Conservation (phyloP, 768 basidiomycete species). For the Pisolithus marmoratus region DNA sequence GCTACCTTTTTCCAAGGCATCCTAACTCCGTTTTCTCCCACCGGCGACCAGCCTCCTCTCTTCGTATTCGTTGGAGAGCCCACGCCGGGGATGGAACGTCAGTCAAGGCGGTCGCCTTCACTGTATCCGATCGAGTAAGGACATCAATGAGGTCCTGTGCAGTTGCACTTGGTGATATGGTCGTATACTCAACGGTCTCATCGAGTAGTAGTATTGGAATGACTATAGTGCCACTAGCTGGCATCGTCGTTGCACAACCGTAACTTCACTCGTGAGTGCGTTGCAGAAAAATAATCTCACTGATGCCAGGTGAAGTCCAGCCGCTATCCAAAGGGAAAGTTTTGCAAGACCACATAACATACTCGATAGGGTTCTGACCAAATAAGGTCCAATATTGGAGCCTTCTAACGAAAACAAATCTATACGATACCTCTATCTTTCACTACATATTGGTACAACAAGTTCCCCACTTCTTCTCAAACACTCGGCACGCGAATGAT, state of each 20-base stretch:
- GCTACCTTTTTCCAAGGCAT: slow-evolving; percentile 58
- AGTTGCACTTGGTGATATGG: slow-evolving; percentile 46
- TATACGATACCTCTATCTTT: too few relatives aligned
- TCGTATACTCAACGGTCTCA: slow-evolving; percentile 58
- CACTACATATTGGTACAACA: too few relatives aligned
- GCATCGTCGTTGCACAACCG: slow-evolving; percentile 27
- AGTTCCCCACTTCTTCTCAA: too few relatives aligned
- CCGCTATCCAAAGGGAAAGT: too few relatives aligned
- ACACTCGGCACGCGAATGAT: slow-evolving; percentile 12
- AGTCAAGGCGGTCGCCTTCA: slow-evolving; percentile 50
- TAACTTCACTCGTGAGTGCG: too few relatives aligned
- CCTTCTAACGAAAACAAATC: too few relatives aligned
- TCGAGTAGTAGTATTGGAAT: slow-evolving; percentile 56
- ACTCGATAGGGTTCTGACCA: too few relatives aligned
- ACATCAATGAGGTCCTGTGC: slow-evolving; percentile 55
- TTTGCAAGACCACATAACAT: too few relatives aligned
- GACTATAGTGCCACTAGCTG: slow-evolving; percentile 36
- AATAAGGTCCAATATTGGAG: too few relatives aligned
- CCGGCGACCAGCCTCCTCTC: slow-evolving; percentile 49
- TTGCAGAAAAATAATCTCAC: too few relatives aligned
- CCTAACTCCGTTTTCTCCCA: slow-evolving; percentile 74
- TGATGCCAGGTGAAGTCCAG: too few relatives aligned
- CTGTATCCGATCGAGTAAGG: slow-evolving; percentile 42
- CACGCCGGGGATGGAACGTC: slow-evolving; percentile 55
- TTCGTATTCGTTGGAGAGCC: slow-evolving; percentile 63